These are phyloP conservation scores for Pouteria glomerata DNA, from an alignment of 148 eudicot genomes.

Conservation along the genomic window DNA sequence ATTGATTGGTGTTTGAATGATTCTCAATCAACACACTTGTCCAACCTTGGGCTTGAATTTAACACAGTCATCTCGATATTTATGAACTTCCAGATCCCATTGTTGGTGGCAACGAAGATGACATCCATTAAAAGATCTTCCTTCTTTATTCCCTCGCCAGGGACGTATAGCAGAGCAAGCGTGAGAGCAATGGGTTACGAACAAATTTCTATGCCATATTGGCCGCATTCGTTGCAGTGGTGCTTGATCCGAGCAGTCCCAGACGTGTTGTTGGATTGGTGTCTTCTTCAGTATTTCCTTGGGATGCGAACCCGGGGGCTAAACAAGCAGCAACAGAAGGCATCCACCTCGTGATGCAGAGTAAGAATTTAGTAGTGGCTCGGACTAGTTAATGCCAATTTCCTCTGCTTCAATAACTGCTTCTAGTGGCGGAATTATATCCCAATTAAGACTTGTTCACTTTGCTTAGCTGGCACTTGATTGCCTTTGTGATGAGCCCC, in stretches of 20 bases:
- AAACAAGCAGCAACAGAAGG: constrained; percentile 30
- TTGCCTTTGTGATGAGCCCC: too few species aligned
- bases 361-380: too few species aligned
- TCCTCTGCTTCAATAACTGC: too few species aligned
- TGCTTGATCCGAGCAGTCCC: constrained; percentile 35
- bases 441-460: too few species aligned
- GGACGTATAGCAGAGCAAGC: constrained; percentile 51
- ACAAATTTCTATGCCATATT: constrained; percentile 52
- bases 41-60: too few species aligned
- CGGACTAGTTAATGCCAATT: too few species aligned
- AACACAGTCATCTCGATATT: neutral
- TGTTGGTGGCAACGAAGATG: constrained; percentile 74
- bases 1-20: too few species aligned
- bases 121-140: constrained; percentile 55
- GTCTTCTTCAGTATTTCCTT: constrained; percentile 38
- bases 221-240: constrained; percentile 60
- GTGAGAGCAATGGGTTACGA: constrained; percentile 54
- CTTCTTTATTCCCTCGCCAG: constrained; percentile 58
- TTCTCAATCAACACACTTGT: too few species aligned
- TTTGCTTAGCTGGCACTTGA: too few species aligned
- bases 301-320: constrained; percentile 46
- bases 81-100: constrained; percentile 43
- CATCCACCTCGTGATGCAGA: constrained; percentile 12
- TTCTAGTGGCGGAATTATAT: too few species aligned
- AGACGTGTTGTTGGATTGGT: constrained; percentile 33